These are phyloP conservation scores for Falciphora oryzae DNA, from an alignment of 2,329 filamentous ascomycete genomes.

Conservation along the genomic window DNA sequence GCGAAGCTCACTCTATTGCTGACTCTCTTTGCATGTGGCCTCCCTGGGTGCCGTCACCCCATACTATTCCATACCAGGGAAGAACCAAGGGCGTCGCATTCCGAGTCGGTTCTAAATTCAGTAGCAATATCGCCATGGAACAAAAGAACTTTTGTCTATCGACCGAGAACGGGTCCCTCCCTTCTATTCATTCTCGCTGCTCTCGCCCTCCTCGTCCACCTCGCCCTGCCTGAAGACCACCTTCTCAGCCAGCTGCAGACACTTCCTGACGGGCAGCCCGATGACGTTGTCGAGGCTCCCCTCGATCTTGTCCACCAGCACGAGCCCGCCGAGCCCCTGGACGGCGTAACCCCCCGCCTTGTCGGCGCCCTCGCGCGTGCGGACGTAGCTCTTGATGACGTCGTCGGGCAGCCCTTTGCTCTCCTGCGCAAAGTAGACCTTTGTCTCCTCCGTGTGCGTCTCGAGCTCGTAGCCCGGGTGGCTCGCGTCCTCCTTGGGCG, in stretches of 20 bases:
- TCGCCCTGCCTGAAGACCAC: constrained; percentile 72
- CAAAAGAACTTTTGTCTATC: neutral
- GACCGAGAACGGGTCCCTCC: neutral
- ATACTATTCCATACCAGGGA: neutral
- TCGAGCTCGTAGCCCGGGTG: constrained; percentile 83
- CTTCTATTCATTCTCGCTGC: constrained; percentile 33
- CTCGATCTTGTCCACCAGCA: constrained; percentile 84
- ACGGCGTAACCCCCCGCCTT: constrained; percentile 96
- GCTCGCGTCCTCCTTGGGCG: constrained; percentile 71
- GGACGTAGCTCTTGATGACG: constrained; percentile 71
- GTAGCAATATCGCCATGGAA: neutral
- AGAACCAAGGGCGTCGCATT: neutral
- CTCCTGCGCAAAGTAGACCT: constrained; percentile 74
- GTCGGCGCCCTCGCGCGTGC: constrained; percentile 85
- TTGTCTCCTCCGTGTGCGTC: constrained; percentile 81
- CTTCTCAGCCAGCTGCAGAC: constrained; percentile 78
- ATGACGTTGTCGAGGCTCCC: constrained; percentile 93
- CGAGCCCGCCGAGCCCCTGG: constrained; percentile 79
- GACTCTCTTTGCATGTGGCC: neutral
- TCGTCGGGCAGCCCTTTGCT: constrained; percentile 62
- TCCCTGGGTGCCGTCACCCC: neutral
- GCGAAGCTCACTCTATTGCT: neutral
- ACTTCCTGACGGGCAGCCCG: constrained; percentile 75
- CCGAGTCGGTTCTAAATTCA: neutral
- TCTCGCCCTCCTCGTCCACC: constrained; percentile 46